Percentiles rank a stretch among this genome's conserved stretches.
These are phyloP conservation scores for Thalassiosira mediterranea DNA, from an alignment of 352 stramenopile genomes.

Conservation along the genomic window DNA sequence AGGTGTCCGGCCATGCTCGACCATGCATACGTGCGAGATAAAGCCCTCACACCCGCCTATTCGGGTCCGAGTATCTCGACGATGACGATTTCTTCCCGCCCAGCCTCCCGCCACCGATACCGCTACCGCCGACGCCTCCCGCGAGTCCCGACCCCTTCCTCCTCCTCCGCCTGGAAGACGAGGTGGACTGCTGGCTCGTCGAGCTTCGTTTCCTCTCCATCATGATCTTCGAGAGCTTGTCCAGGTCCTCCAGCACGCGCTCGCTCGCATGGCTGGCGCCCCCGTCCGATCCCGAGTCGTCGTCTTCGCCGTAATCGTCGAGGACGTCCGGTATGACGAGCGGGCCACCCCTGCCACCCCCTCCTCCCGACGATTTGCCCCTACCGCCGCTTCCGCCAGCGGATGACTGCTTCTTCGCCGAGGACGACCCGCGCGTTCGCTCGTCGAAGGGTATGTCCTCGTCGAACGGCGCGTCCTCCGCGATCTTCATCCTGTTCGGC, in stretches of 20 bases:
- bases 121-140: background rate
- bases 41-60: background rate
- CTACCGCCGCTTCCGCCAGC: too few relatives aligned
- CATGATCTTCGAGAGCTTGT: background rate
- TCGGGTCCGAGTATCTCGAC: background rate
- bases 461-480: constrained; percentile 46
- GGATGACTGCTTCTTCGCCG: constrained; percentile 1
- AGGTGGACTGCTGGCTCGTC: too few relatives aligned
- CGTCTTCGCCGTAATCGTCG: background rate
- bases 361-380: too few relatives aligned
- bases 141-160: background rate
- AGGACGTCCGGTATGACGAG: too few relatives aligned
- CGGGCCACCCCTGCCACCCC: too few relatives aligned
- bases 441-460: constrained; percentile 23
- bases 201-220: too few relatives aligned
- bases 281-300: too few relatives aligned
- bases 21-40: too few relatives aligned
- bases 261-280: too few relatives aligned
- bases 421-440: background rate
- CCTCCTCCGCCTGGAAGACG: too few relatives aligned
- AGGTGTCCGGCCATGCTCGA: too few relatives aligned
- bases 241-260: background rate
- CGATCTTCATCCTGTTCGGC: constrained; percentile 25
- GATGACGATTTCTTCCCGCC: background rate
- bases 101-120: background rate